Evolutionary conservation across 495 filamentous ascomycete genomes (phyloP).

Genomic region (Penicillium odoratum): DNA sequence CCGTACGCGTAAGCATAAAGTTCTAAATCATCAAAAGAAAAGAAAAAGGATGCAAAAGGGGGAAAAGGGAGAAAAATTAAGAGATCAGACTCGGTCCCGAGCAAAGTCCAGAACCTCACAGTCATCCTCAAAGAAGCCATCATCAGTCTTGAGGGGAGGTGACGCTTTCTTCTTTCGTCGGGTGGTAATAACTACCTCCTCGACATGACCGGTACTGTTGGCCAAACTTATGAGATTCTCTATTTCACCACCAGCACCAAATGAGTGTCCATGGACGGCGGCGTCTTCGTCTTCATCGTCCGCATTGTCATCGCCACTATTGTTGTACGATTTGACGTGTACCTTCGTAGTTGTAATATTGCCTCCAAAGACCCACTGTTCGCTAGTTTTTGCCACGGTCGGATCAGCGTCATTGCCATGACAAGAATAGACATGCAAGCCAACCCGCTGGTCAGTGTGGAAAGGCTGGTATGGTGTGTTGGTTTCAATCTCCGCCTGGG

Average conservation of each 20-base stretch:
- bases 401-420: conserved; percentile 22
- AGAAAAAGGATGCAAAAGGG: conserved; percentile 9
- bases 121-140: conserved; percentile 93
- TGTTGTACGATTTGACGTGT: conserved; percentile 53
- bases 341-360: conserved; percentile 60
- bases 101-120: conserved; percentile 92
- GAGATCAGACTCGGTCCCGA: conserved; percentile 70
- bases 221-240: conserved; percentile 53
- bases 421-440: conserved; percentile 59
- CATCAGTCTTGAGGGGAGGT: conserved; percentile 54
- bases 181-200: conserved; percentile 80
- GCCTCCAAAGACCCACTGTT: conserved; percentile 72
- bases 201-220: conserved; percentile 65
- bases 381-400: conserved; percentile 25
- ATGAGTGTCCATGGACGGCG: conserved; percentile 37
- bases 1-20: conserved; percentile 13
- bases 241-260: conserved; percentile 44
- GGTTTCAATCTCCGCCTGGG: conserved; percentile 89
- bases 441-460: conserved; percentile 80
- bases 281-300: conserved; percentile 49
- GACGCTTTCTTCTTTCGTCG: conserved; percentile 59
- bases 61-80: conserved; percentile 1
- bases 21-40: conserved; percentile 22
- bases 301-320: conserved; percentile 38
- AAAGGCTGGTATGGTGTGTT: conserved; percentile 89